Percentiles rank a stretch among this genome's conserved stretches.
Evolutionary conservation across 177 flowering plant genomes (phyloP).

Genomic region (Vitis hybrid): DNA sequence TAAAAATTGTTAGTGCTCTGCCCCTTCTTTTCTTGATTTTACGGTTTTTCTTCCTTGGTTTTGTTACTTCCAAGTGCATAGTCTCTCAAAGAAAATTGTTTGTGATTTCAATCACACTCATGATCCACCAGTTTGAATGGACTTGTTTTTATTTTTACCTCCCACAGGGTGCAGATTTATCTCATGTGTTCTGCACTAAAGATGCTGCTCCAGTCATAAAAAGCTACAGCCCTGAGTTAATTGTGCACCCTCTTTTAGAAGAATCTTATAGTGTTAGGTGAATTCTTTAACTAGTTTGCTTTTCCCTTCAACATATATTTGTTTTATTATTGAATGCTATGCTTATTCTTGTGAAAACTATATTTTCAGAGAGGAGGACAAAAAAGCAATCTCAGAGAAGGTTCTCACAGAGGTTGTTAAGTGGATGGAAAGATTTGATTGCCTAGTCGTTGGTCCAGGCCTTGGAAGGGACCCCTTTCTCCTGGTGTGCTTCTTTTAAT

Average conservation of each 20-base stretch:
- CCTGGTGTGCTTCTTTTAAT: constrained; percentile 51
- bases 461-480: constrained; percentile 98
- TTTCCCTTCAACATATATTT: background rate
- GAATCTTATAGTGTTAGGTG: constrained; percentile 88
- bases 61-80: background rate
- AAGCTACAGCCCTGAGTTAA: constrained; percentile 95
- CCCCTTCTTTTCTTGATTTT: background rate
- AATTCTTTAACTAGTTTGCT: background rate
- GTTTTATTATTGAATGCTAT: background rate
- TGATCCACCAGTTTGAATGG: background rate
- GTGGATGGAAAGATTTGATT: constrained; percentile 99
- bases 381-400: constrained; percentile 34
- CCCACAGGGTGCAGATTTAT: constrained; percentile 92
- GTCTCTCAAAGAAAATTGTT: background rate
- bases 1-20: constrained; percentile 74
- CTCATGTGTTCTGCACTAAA: constrained; percentile 94
- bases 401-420: constrained; percentile 80
- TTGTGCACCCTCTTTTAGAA: constrained; percentile 92
- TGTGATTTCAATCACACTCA: background rate
- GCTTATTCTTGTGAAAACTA: constrained; percentile 13
- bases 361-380: constrained; percentile 66
- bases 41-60: background rate
- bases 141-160: constrained; percentile 1
- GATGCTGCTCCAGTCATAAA: constrained; percentile 96
- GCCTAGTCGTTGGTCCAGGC: constrained; percentile 95